Evolutionary conservation across 495 filamentous ascomycete genomes (phyloP), one percentile per base, ranked within the genome.

Genomic region (Neurospora sp.): DNA sequence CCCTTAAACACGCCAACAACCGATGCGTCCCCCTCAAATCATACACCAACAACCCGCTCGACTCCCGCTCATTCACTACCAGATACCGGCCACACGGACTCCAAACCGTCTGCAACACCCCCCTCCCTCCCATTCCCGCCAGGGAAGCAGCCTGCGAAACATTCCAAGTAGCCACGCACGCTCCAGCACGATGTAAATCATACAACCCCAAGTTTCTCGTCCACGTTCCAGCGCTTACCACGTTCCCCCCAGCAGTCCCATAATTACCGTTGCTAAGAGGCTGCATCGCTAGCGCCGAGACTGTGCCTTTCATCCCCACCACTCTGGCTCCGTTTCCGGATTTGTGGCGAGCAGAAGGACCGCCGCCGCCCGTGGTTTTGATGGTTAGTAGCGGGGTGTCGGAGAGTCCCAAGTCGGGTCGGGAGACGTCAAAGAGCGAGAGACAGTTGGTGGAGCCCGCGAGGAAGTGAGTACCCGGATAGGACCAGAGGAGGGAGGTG

Each of bases 21-120:
- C 88, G 85, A 1, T 90, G 87, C 8, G 88, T 87, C 6, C 91
- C 90, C 16, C 96, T 86, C 38, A 98, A 84, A 82, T 99, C 96
- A 82, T 94, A 98, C 3, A 97, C 86, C 69, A 92, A 78, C 10
- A 97, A 78, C 7, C 89, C 91, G 45, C 87, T 85, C 69, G 93
- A 91, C 75, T 88, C 89, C 41, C 96, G 87, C 84, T 98, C 96
- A n/a, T 89, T 91, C 18, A 97, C 88, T 76, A 93, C 90, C 40
- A 99, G 81, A 81, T 97, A 98, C 73, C 89, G 84, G n/a, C 93
- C 95, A 82, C 93, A 95, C 0, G 89, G 87, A 75, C 92, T 95
- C 94, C 93, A 97, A 3, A 85, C 69, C 14, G 93, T 83, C 75
- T 96, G 91, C 39, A 89, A 90, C 22, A 98, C 80, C 3, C 96